Conservation (phyloP, 2,329 filamentous ascomycete species). For the Cordyceps militaris region DNA sequence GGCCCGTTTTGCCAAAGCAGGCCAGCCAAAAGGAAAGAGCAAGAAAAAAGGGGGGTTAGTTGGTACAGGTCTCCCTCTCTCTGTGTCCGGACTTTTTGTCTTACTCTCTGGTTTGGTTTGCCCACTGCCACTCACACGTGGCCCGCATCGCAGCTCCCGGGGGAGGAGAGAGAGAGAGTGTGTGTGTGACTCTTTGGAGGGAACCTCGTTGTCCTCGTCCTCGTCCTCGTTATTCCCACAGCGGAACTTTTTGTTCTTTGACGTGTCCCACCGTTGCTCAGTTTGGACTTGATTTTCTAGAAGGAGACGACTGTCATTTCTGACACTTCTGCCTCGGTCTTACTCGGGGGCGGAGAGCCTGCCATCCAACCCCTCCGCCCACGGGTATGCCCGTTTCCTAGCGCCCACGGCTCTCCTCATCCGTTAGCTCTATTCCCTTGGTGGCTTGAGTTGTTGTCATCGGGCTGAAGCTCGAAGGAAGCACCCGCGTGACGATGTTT, state of each 20-base stretch:
- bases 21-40: neutral
- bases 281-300: neutral
- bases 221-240: too few relatives aligned
- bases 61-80: too few relatives aligned
- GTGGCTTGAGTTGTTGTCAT: neutral
- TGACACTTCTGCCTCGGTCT: neutral
- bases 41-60: too few relatives aligned
- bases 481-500: neutral
- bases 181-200: too few relatives aligned
- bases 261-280: neutral
- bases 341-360: neutral
- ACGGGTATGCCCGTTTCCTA: slow-evolving; percentile 11
- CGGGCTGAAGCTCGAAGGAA: neutral
- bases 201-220: too few relatives aligned
- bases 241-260: neutral
- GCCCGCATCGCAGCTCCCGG: too few relatives aligned
- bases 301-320: neutral
- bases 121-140: neutral
- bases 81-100: too few relatives aligned
- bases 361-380: neutral
- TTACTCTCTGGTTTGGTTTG: too few relatives aligned
- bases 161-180: too few relatives aligned
- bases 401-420: slow-evolving; percentile 2
- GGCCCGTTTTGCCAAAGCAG: neutral
- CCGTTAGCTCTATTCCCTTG: neutral